Conservation (phyloP, 2,329 filamentous ascomycete species). For the Nannizziopsis arthrosporioides region DNA sequence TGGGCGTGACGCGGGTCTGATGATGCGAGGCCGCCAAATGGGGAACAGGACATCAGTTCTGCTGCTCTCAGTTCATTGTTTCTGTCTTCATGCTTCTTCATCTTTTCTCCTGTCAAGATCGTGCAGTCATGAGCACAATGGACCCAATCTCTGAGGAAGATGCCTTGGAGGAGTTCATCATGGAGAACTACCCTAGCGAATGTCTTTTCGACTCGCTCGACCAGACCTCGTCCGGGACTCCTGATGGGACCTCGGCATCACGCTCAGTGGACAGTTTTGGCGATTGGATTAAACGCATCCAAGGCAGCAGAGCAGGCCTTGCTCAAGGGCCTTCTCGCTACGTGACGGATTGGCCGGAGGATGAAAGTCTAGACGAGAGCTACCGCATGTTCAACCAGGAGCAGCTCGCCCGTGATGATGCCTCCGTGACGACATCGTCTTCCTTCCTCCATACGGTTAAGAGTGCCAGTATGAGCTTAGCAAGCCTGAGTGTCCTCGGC, state of each 20-base stretch:
- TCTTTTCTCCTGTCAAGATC: neutral
- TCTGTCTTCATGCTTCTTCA: neutral
- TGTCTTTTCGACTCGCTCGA: neutral
- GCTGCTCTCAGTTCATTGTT: neutral
- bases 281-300: conserved; percentile 31
- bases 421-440: conserved; percentile 61
- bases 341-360: conserved; percentile 30
- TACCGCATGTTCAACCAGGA: conserved; percentile 17
- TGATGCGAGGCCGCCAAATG: conserved; percentile 1
- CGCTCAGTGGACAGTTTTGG: conserved; percentile 22
- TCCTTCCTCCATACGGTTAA: conserved; percentile 70
- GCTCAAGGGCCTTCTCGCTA: conserved; percentile 16
- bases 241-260: neutral
- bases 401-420: conserved; percentile 40
- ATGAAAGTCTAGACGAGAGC: conserved; percentile 16
- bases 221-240: neutral
- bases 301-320: conserved; percentile 17
- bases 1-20: conserved; percentile 3
- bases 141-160: conserved; percentile 3
- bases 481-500: conserved; percentile 57
- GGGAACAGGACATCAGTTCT: neutral
- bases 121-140: conserved; percentile 1
- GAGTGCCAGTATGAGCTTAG: conserved; percentile 67
- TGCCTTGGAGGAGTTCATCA: conserved; percentile 1
- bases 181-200: conserved; percentile 5